Evolutionary conservation across 2,329 filamentous ascomycete species (phyloP).

Genomic region (Penicillium sp.): DNA sequence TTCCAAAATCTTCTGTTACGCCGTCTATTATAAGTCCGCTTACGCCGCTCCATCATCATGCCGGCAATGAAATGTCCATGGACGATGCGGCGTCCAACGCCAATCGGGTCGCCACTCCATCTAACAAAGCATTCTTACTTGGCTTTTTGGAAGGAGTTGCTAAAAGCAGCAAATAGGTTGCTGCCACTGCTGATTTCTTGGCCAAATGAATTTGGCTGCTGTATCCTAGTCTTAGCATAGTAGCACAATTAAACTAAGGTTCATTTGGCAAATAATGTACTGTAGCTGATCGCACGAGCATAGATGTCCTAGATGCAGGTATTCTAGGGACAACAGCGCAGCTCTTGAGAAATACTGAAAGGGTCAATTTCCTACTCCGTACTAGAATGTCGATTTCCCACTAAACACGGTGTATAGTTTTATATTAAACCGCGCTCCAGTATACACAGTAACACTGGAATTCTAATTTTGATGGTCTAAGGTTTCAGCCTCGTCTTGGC

Average conservation of each 20-base stretch:
- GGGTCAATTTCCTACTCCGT: too few relatives aligned
- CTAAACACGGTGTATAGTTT: too few relatives aligned
- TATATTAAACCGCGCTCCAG: too few relatives aligned
- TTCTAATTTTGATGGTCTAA: too few relatives aligned
- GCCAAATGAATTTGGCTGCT: neutral
- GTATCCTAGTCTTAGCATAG: constrained; percentile 6
- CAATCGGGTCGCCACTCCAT: constrained; percentile 59
- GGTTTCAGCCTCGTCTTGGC: neutral
- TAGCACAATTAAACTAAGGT: neutral
- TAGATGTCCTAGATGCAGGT: too few relatives aligned
- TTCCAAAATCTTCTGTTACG: constrained; percentile 25
- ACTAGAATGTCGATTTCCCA: too few relatives aligned
- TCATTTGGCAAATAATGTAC: neutral
- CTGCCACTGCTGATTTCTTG: neutral
- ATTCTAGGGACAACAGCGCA: too few relatives aligned
- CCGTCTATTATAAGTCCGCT: constrained; percentile 38
- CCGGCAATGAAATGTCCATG: constrained; percentile 26
- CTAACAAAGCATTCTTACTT: constrained; percentile 76
- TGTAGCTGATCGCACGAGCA: neutral
- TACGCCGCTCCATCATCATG: constrained; percentile 32
- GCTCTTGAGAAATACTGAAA: too few relatives aligned
- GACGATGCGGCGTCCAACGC: constrained; percentile 52
- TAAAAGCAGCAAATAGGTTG: constrained; percentile 44
- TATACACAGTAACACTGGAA: too few relatives aligned
- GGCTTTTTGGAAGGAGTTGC: constrained; percentile 70